phyloP scores from a whole-genome alignment of 371 early-diverging fungal species.

The Batrachochytrium dendrobatidis region DNA sequence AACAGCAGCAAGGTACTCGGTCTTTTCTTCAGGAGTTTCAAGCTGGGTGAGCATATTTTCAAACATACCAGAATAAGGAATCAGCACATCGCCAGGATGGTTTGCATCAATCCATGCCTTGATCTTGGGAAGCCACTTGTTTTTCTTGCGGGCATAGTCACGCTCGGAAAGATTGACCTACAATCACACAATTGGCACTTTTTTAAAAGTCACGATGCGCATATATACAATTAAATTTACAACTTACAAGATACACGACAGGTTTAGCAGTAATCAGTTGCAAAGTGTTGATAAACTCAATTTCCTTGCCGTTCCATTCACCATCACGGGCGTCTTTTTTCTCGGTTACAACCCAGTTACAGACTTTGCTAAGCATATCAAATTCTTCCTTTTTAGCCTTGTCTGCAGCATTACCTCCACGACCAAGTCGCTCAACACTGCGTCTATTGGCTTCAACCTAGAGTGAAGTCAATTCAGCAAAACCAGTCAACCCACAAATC shows the following conservation, averaged over 20 bases:
- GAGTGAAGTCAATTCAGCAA: too few species aligned
- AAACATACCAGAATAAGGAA: conserved; percentile 83
- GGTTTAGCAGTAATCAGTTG: conserved; percentile 96
- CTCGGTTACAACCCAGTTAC: conserved; percentile 62
- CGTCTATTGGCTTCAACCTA: conserved; percentile 40
- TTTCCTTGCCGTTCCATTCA: conserved; percentile 82
- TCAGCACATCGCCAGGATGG: conserved; percentile 68
- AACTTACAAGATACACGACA: conserved; percentile 77
- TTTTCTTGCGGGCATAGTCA: conserved; percentile 83
- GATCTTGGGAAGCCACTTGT: conserved; percentile 86
- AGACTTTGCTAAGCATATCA: conserved; percentile 61
- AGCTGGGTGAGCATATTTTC: conserved; percentile 47
- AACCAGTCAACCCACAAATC: too few species aligned
- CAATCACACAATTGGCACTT: background rate
- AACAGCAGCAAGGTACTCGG: conserved; percentile 52
- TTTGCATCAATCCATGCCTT: conserved; percentile 88
- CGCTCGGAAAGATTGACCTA: conserved; percentile 81
- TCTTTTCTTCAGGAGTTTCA: conserved; percentile 49
- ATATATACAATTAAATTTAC: background rate
- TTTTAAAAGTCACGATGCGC: too few species aligned
- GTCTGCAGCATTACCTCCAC: conserved; percentile 70
- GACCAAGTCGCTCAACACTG: conserved; percentile 49
- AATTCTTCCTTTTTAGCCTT: conserved; percentile 89
- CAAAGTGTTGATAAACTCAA: conserved; percentile 84
- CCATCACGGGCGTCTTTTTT: conserved; percentile 87